Evolutionary conservation across 164 flowering plant species (phyloP).

Genomic region (Liriodendron chinense): DNA sequence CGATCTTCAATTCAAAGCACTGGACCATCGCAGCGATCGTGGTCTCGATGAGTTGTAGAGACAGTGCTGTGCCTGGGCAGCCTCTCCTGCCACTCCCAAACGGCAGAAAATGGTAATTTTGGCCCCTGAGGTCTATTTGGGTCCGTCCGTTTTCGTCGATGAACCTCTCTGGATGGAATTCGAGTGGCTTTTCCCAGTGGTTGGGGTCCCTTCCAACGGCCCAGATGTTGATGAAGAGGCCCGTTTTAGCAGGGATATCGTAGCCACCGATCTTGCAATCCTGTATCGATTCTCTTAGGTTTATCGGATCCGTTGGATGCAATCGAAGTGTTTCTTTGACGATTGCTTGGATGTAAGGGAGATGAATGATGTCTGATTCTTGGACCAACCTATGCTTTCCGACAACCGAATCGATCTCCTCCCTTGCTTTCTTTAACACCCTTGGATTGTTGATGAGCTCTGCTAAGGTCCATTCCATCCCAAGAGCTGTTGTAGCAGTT

Average conservation of each 20-base stretch:
- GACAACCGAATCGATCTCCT: constrained; percentile 35
- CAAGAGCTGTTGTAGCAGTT: constrained; percentile 36
- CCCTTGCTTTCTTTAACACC: constrained; percentile 28
- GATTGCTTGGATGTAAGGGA: constrained; percentile 42
- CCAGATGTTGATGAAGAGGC: constrained; percentile 44
- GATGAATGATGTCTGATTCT: constrained; percentile 35
- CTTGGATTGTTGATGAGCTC: constrained; percentile 41
- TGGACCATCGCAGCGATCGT: constrained; percentile 42
- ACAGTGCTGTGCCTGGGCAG: constrained; percentile 47
- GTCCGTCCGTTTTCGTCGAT: constrained; percentile 15
- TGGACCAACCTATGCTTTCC: constrained; percentile 32
- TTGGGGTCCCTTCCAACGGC: constrained; percentile 59
- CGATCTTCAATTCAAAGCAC: constrained; percentile 49
- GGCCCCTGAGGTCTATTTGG: constrained; percentile 29
- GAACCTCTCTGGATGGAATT: constrained; percentile 64
- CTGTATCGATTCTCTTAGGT: constrained; percentile 29
- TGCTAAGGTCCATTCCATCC: constrained; percentile 47
- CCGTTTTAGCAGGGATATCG: constrained; percentile 39
- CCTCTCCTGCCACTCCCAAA: constrained; percentile 56
- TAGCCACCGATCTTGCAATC: constrained; percentile 37
- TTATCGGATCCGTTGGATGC: constrained; percentile 49
- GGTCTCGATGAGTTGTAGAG: constrained; percentile 26
- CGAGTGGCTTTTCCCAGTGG: constrained; percentile 48
- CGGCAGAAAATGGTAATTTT: constrained; percentile 42
- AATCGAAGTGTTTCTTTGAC: constrained; percentile 52